phyloP scores from a whole-genome alignment of 257 asterid genomes.

The Fraxinus anomala region DNA sequence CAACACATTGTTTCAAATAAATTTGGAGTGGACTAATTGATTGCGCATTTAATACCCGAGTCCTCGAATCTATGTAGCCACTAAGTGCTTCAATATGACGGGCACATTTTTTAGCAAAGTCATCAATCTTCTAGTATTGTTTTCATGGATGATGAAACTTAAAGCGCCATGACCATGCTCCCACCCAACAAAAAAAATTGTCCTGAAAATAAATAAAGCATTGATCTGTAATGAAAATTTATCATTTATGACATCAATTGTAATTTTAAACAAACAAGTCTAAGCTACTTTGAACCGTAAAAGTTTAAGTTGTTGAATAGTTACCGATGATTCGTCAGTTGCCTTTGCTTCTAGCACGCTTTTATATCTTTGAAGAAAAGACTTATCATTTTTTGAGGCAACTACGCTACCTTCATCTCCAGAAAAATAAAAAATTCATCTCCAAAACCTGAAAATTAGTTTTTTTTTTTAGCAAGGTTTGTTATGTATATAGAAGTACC shows the following conservation, averaged over 20 bases:
- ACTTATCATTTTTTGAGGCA: conserved; percentile 27
- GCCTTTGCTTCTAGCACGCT: conserved; percentile 59
- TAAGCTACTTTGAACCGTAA: too few relatives aligned
- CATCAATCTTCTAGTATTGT: conserved; percentile 64
- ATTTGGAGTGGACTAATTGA: not conserved
- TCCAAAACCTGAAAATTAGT: conserved; percentile 41
- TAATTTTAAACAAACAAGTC: too few relatives aligned
- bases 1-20: not conserved
- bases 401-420: conserved; percentile 29
- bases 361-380: conserved; percentile 40
- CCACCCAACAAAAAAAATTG: conserved; percentile 65
- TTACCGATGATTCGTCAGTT: conserved; percentile 68
- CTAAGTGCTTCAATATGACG: conserved; percentile 58
- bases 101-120: conserved; percentile 64
- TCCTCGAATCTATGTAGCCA: conserved; percentile 30
- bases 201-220: conserved; percentile 30
- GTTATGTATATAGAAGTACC: not conserved
- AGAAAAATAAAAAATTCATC: conserved; percentile 49
- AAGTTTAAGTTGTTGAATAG: not conserved
- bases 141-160: conserved; percentile 69
- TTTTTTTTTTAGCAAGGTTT: not conserved
- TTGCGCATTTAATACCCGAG: conserved; percentile 23
- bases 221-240: not conserved
- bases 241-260: too few relatives aligned
- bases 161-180: conserved; percentile 70